Conservation (phyloP, 1,284 basidiomycete species). For the Malassezia caprae region DNA sequence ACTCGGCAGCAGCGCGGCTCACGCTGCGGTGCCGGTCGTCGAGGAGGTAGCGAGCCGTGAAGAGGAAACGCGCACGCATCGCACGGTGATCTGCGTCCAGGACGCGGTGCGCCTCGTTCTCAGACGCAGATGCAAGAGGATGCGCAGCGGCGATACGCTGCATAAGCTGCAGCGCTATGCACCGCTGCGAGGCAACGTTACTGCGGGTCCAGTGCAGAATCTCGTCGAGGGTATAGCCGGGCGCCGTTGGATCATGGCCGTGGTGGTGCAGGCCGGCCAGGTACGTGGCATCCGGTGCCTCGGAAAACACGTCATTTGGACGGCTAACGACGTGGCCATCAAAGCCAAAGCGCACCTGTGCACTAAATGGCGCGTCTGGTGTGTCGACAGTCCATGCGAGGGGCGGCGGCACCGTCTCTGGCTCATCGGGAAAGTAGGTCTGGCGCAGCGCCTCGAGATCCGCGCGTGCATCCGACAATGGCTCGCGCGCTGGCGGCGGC, state of each 20-base stretch:
- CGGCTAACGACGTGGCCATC: constrained; percentile 21
- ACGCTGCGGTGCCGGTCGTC: constrained; percentile 33
- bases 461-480: constrained; percentile 10
- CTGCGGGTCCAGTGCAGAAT: constrained; percentile 72
- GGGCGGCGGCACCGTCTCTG: constrained; percentile 26
- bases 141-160: constrained; percentile 52
- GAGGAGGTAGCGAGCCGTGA: constrained; percentile 28
- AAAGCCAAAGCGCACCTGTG: constrained; percentile 33
- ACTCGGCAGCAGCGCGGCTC: constrained; percentile 25
- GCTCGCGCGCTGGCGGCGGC: constrained; percentile 50
- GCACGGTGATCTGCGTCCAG: constrained; percentile 1
- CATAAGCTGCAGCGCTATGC: constrained; percentile 68
- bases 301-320: neutral
- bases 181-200: constrained; percentile 70
- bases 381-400: constrained; percentile 34
- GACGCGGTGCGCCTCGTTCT: neutral
- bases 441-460: constrained; percentile 60
- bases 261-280: constrained; percentile 73
- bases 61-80: constrained; percentile 16
- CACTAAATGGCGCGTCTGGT: neutral
- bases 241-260: constrained; percentile 60
- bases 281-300: constrained; percentile 22
- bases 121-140: neutral
- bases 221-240: constrained; percentile 80
- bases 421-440: constrained; percentile 67